Base-by-base conservation (phyloP, 2,329 filamentous ascomycete genomes). In the Samsoniella hepiali region DNA sequence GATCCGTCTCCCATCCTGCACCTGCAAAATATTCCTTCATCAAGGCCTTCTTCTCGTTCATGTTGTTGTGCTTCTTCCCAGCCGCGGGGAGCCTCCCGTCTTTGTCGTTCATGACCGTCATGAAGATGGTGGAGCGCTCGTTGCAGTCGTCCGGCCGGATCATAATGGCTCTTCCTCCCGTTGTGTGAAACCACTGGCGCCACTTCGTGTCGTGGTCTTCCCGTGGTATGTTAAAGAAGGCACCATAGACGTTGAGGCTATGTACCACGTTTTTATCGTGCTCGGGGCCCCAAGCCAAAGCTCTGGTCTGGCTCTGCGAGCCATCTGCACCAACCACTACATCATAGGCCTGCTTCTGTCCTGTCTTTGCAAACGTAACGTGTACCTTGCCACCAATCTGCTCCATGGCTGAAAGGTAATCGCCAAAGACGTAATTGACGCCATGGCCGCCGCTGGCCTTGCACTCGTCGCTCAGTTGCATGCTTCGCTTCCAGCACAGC, bases 261-360 rank as follows among this genome's bases (percentile, higher is more conserved):
- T 71, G 71, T 38, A 76, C 71, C 8, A 68, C 58, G 3, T 68
- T 66, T 1, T 70, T 63, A 22, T 71, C 69, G 8, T 67, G 68
- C 4, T 69, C 68, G 9, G 67, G 63, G 10, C 73, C 72, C 66
- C 75, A 69, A 5, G 78, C 72, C 47, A 73, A 69, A n/a, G 71
- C 74, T 9, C 82, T 75, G n/a, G 81, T 79, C 36, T 75, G 75
- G 3, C 81, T 85, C 9, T 77, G 75, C 40, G 81, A 78, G 0
- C 84, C 84, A 67, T 87, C 84, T 3, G 83, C 82, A 11, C 80
- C 83, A 50, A 87, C 76, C 0, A 87, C 72, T 0, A 87, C 65
- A 68, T 86, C 83, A 65, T 77, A 87, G 0, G 68, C 69, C 7
- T 73, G 72, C 2, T 64, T 71, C 4, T 71, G 66, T 0, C 81